These are phyloP conservation scores for Pyricularia sp. DNA, from an alignment of 2,329 filamentous ascomycete genomes.

Conservation along the genomic window DNA sequence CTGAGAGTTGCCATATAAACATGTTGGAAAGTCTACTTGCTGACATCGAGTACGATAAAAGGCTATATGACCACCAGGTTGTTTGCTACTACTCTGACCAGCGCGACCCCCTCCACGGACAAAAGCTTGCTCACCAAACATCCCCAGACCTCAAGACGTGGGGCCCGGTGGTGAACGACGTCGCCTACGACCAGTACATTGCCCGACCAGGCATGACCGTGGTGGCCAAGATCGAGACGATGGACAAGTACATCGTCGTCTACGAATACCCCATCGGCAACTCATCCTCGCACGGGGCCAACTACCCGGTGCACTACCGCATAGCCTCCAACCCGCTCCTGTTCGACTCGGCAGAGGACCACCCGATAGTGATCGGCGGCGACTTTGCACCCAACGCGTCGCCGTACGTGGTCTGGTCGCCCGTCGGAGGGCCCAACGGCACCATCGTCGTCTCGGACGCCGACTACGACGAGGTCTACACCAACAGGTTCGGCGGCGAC, in stretches of 20 bases:
- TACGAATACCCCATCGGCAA: conserved; percentile 46
- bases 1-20: not conserved
- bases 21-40: not conserved
- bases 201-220: conserved; percentile 58
- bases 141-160: conserved; percentile 47
- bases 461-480: conserved; percentile 24
- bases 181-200: conserved; percentile 46
- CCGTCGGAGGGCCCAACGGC: conserved; percentile 29
- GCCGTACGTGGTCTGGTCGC: conserved; percentile 31
- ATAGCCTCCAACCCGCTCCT: conserved; percentile 24
- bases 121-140: conserved; percentile 54
- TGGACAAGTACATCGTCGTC: conserved; percentile 47
- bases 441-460: conserved; percentile 29
- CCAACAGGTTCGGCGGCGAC: conserved; percentile 27
- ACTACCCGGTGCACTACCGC: conserved; percentile 31
- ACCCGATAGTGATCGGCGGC: conserved; percentile 18
- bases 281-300: conserved; percentile 13
- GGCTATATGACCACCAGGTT: conserved; percentile 42
- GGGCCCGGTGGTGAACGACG: conserved; percentile 48
- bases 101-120: conserved; percentile 49
- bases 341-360: conserved; percentile 20
- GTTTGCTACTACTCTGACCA: conserved; percentile 63
- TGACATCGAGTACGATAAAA: conserved; percentile 8
- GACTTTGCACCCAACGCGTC: conserved; percentile 22
- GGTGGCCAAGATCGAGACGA: conserved; percentile 38